A percentile compares a stretch with the other conserved stretches of the same genome.
Evolutionary conservation across 352 stramenopile species (phyloP).

Genomic region (Globisporangium heterothallicum): DNA sequence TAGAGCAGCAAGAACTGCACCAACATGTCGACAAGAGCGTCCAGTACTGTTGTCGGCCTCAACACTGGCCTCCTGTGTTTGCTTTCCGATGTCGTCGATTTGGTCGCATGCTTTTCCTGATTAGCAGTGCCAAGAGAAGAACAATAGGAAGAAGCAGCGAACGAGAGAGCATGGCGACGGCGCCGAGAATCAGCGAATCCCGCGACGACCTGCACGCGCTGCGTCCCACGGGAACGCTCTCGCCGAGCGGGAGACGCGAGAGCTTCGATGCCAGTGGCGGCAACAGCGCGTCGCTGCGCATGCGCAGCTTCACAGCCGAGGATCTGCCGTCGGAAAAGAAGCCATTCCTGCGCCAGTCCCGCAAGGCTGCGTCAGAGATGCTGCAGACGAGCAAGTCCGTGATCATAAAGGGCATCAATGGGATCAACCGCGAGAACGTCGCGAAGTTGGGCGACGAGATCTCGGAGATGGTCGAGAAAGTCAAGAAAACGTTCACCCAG

Average conservation of each 20-base stretch:
- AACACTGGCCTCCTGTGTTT: too few species aligned
- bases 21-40: too few species aligned
- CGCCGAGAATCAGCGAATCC: conserved; percentile 23
- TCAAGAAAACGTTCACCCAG: conserved; percentile 62
- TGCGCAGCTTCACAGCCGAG: conserved; percentile 76
- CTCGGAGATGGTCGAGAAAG: conserved; percentile 47
- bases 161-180: conserved; percentile 3
- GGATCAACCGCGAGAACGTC: conserved; percentile 50
- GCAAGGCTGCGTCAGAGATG: conserved; percentile 28
- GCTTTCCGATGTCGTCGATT: background rate
- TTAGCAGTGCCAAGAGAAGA: conserved; percentile 3
- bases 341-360: conserved; percentile 33
- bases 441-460: conserved; percentile 36
- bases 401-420: conserved; percentile 54
- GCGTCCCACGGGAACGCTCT: conserved; percentile 42
- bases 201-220: conserved; percentile 44
- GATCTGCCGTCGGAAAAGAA: conserved; percentile 48
- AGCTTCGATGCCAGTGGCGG: conserved; percentile 13
- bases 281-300: conserved; percentile 13
- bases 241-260: conserved; percentile 19
- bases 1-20: too few species aligned
- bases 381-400: conserved; percentile 46
- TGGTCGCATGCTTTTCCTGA: too few species aligned
- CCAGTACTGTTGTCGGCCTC: too few species aligned
- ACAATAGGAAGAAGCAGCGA: conserved; percentile 1